phyloP scores from a whole-genome alignment of 1,284 basidiomycete genomes.

The Meripilus lineatus region DNA sequence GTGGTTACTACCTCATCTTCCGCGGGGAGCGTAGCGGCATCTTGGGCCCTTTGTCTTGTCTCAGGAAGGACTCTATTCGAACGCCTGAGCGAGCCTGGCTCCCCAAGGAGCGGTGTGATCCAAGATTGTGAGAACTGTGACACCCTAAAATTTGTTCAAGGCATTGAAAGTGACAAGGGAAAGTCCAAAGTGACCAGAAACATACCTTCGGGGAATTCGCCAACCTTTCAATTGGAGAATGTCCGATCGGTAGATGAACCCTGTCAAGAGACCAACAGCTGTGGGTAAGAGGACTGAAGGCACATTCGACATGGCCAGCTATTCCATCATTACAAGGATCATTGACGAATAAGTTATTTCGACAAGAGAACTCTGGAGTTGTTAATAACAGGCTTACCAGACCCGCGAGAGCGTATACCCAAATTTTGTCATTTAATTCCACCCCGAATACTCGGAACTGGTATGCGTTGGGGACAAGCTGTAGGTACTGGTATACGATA shows the following conservation, averaged over 20 bases:
- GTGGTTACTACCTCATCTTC: conserved; percentile 57
- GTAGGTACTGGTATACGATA: conserved; percentile 76
- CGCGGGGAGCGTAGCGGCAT: conserved; percentile 18
- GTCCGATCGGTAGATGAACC: conserved; percentile 79
- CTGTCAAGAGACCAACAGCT: conserved; percentile 60
- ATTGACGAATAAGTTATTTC: neutral
- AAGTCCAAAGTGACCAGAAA: neutral
- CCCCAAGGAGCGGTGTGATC: conserved; percentile 21
- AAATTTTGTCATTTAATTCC: conserved; percentile 71
- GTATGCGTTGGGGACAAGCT: conserved; percentile 75
- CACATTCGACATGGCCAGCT: conserved; percentile 66
- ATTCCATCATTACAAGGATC: conserved; percentile 5
- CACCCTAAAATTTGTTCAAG: conserved; percentile 11
- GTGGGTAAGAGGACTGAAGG: conserved; percentile 63
- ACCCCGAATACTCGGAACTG: conserved; percentile 72
- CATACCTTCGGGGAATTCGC: conserved; percentile 49
- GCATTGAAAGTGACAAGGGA: neutral
- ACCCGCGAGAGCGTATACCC: conserved; percentile 60
- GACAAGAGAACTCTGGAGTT: conserved; percentile 5
- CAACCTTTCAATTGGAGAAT: conserved; percentile 61
- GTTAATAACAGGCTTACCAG: conserved; percentile 42
- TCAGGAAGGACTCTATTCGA: conserved; percentile 58
- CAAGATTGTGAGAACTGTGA: conserved; percentile 17
- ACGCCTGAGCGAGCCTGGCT: conserved; percentile 32
- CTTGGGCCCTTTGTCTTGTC: conserved; percentile 10